phyloP scores from a whole-genome alignment of 805 yeast species.

The Wickerhamiella shivajii region DNA sequence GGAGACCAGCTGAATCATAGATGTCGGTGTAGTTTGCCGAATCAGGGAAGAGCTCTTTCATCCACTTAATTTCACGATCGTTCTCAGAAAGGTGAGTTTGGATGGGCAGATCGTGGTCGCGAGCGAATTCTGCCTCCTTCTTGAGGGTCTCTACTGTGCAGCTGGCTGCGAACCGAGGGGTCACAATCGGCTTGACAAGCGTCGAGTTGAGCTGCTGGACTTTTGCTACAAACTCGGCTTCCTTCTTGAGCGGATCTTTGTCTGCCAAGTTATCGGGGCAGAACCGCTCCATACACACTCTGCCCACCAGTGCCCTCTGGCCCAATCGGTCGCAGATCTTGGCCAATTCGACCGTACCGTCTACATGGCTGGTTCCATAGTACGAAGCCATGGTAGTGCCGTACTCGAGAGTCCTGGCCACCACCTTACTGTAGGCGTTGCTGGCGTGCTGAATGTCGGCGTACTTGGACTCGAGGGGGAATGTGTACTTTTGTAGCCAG shows the following conservation, averaged over 20 bases:
- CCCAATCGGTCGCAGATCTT: conserved; percentile 50
- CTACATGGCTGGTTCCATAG: conserved; percentile 74
- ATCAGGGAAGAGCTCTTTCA: conserved; percentile 56
- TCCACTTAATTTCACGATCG: conserved; percentile 58
- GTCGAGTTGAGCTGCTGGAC: conserved; percentile 35
- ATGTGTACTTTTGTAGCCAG: conserved; percentile 80
- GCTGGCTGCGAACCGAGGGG: conserved; percentile 90
- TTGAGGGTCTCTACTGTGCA: conserved; percentile 51
- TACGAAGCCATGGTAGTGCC: conserved; percentile 93
- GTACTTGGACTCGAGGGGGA: conserved; percentile 69
- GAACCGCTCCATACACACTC: conserved; percentile 85
- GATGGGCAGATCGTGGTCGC: conserved; percentile 38
- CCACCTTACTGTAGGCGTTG: conserved; percentile 48
- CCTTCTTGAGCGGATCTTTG: conserved; percentile 40
- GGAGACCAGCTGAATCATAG: conserved; percentile 46
- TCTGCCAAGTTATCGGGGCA: conserved; percentile 51
- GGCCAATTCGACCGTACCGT: conserved; percentile 64
- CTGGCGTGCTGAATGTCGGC: conserved; percentile 39
- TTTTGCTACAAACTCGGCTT: conserved; percentile 42
- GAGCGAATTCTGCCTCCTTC: conserved; percentile 47
- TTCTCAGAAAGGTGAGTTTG: conserved; percentile 93
- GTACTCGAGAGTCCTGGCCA: conserved; percentile 50
- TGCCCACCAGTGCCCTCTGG: conserved; percentile 82
- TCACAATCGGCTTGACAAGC: conserved; percentile 55
- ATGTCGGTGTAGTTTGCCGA: conserved; percentile 58